Conservation (phyloP, 768 basidiomycete genomes). For the Hortiboletus flavorubellus region DNA sequence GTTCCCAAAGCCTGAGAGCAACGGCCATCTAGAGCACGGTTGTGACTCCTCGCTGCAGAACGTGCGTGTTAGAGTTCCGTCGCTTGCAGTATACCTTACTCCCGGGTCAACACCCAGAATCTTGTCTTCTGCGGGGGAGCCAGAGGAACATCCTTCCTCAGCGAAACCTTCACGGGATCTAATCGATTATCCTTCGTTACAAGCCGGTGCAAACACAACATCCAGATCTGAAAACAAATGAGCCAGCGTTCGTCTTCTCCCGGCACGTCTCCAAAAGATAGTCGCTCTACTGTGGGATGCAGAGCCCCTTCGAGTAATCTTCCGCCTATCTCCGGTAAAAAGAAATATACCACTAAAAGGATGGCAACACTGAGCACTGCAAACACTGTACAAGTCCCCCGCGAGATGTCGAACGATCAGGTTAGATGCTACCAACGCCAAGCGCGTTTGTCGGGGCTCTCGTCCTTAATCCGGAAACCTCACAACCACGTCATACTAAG, state of each 20-base stretch:
- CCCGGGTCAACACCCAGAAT: background rate
- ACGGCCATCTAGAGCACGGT: background rate
- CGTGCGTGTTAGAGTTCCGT: background rate
- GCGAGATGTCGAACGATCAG: background rate
- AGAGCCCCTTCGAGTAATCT: background rate
- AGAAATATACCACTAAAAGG: background rate
- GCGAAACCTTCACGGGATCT: background rate
- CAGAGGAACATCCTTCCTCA: background rate
- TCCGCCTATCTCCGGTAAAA: background rate
- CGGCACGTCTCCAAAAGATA: background rate
- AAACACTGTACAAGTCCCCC: background rate
- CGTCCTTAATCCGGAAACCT: background rate
- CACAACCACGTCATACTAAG: background rate
- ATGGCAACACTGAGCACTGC: background rate
- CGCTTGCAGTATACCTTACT: background rate
- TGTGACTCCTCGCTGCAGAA: background rate
- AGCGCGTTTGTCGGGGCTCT: background rate
- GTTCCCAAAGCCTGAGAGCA: background rate
- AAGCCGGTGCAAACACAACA: background rate
- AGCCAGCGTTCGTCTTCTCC: background rate
- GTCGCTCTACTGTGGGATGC: too few species aligned
- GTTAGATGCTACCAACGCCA: background rate
- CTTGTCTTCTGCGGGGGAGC: background rate
- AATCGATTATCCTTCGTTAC: background rate
- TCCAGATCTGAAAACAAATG: background rate